Evolutionary conservation across 225 moss, liverwort and hornwort species (phyloP).

Genomic region (Bryum argenteum): DNA sequence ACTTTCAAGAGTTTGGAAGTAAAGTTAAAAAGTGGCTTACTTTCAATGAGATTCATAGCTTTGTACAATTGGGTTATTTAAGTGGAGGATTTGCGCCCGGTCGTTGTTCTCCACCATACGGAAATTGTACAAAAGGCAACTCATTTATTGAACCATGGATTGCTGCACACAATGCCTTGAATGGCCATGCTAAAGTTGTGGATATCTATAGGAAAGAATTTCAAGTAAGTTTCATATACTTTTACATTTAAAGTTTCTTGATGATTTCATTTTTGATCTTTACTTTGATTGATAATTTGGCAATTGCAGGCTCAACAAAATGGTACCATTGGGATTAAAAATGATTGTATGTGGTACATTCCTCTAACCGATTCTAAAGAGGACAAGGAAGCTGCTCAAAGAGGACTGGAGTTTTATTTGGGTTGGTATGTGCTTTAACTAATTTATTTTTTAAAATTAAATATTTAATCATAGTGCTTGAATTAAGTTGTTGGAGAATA

Average conservation of each 20-base stretch:
- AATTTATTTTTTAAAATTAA: too few species aligned
- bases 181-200: slow-evolving; percentile 35
- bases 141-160: slow-evolving; percentile 49
- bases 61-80: slow-evolving; percentile 49
- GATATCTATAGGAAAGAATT: slow-evolving; percentile 47
- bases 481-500: too few species aligned
- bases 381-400: slow-evolving; percentile 64
- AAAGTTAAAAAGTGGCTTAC: slow-evolving; percentile 53
- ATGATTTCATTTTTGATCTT: neutral
- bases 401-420: slow-evolving; percentile 65
- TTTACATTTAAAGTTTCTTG: neutral
- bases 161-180: slow-evolving; percentile 45
- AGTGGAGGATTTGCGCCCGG: slow-evolving; percentile 45
- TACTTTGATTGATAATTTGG: neutral
- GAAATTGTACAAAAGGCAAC: slow-evolving; percentile 44
- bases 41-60: slow-evolving; percentile 51
- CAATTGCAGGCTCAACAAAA: slow-evolving; percentile 55
- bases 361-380: slow-evolving; percentile 56
- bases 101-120: slow-evolving; percentile 49
- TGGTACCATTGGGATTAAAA: slow-evolving; percentile 68
- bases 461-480: neutral
- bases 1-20: slow-evolving; percentile 51
- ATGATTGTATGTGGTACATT: slow-evolving; percentile 80
- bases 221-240: slow-evolving; percentile 15
- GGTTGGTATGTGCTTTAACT: slow-evolving; percentile 59